phyloP scores from a whole-genome alignment of 2,329 filamentous ascomycete genomes.

The Chrysoporthe cubensis region DNA sequence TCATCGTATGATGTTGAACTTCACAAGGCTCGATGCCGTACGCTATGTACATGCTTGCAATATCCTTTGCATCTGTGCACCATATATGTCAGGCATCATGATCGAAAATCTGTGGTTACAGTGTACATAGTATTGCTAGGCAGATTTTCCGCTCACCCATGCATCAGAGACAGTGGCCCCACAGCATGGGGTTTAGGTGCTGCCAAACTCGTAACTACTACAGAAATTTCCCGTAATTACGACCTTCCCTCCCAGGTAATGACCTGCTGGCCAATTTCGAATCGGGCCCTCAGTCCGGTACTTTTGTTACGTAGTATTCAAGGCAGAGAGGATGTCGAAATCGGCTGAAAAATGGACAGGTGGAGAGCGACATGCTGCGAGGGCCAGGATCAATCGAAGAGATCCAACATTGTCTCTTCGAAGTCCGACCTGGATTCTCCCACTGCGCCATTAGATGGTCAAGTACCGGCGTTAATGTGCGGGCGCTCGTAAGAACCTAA shows the following conservation, averaged over 20 bases:
- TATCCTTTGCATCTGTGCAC: neutral
- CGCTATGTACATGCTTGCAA: neutral
- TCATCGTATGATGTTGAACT: neutral
- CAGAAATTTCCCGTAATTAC: neutral
- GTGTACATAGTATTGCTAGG: neutral
- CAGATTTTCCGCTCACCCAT: neutral
- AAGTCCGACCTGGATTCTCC: neutral
- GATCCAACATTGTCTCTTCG: neutral
- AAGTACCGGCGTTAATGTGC: neutral
- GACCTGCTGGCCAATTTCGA: neutral
- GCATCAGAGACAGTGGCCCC: neutral
- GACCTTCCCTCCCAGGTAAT: neutral
- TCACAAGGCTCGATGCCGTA: neutral
- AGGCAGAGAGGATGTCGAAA: neutral
- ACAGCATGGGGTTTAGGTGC: neutral
- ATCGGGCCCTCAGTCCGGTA: neutral
- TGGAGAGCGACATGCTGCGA: neutral
- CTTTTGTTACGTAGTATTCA: neutral
- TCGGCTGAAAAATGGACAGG: neutral
- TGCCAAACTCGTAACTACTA: neutral
- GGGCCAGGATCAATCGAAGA: neutral
- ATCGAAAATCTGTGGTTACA: neutral
- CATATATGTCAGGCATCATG: neutral
- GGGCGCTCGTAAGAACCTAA: conserved; percentile 1
- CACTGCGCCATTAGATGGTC: neutral